phyloP scores from a whole-genome alignment of 306 rosid genomes.

The Quercus ilex region DNA sequence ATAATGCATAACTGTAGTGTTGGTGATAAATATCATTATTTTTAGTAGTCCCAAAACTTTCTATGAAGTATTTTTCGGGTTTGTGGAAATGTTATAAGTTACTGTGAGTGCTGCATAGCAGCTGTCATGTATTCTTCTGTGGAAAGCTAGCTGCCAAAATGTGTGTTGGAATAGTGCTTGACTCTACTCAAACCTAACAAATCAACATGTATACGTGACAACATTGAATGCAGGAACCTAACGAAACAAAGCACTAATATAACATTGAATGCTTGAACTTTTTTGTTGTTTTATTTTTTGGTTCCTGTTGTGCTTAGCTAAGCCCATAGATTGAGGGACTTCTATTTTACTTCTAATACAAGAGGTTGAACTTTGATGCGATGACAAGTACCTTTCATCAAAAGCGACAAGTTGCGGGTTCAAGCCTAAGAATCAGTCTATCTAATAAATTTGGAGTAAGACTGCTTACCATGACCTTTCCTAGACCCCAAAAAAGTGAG shows the following conservation, averaged over 20 bases:
- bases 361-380: no score
- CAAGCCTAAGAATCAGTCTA: fast-evolving
- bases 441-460: no score
- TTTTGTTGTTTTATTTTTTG: background rate
- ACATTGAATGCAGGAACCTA: background rate
- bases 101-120: background rate
- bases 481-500: fast-evolving
- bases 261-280: no score
- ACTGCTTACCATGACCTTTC: no score
- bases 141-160: background rate
- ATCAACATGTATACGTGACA: background rate
- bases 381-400: no score
- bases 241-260: no score
- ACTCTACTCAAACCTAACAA: background rate
- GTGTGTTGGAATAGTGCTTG: background rate
- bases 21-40: background rate
- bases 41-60: background rate
- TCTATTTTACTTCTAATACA: background rate
- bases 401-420: fast-evolving
- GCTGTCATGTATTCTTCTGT: background rate
- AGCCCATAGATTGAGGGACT: background rate
- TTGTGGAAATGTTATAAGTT: background rate
- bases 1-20: background rate
- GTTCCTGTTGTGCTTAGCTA: background rate
- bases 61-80: background rate